Base-by-base conservation (phyloP, 2,329 filamentous ascomycete genomes). In the Penicillium decumbens region DNA sequence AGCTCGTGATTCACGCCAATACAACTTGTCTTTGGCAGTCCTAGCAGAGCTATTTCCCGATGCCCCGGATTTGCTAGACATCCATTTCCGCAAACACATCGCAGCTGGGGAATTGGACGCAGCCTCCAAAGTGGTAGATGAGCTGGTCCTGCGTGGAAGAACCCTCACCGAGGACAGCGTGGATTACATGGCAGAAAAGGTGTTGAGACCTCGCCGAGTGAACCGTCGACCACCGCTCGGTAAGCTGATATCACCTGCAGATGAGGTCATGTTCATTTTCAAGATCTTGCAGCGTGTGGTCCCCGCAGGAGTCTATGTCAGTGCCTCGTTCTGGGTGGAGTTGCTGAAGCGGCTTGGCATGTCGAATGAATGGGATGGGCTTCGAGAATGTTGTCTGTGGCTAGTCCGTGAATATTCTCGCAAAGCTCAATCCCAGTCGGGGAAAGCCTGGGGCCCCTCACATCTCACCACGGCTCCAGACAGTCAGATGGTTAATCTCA, bases 301-400 rank as follows among this genome's bases (percentile, higher is more conserved):
- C 43, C 66, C 73, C 51, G 68, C 65, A 33, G 75, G 74, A 15
- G 67, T 67, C 47, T 55, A 66, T 47, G 68, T 80, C 23, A 69
- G 68, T 20, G 66, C 72, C 3, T 65, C 55, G 24, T 60, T 71
- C 13, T 87, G 83, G 83, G 65, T 69, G 41, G 81, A 85, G 60
- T 70, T 83, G 8, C 60, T 86, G 37, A 79, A 79, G 40, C 76
- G 82, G 25, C 75, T 80, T 40, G 83, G 82, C 3, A 84, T 82
- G 78, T 63, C 70, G 7, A 70, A 76, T 6, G 71, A 75, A 13
- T 75, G 81, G 59, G 61, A 74, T 12, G 77, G 80, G 28, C 67
- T 85, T 6, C 71, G 74, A 50, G 72, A 73, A 20, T 68, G 83
- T 24, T 70, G 76, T 10, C 57, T 78, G 38, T 79, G 75, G 79